A percentile compares a stretch with the other conserved stretches of the same genome.
phyloP scores from a whole-genome alignment of 2,329 filamentous ascomycete species.

The Claviceps sp. region DNA sequence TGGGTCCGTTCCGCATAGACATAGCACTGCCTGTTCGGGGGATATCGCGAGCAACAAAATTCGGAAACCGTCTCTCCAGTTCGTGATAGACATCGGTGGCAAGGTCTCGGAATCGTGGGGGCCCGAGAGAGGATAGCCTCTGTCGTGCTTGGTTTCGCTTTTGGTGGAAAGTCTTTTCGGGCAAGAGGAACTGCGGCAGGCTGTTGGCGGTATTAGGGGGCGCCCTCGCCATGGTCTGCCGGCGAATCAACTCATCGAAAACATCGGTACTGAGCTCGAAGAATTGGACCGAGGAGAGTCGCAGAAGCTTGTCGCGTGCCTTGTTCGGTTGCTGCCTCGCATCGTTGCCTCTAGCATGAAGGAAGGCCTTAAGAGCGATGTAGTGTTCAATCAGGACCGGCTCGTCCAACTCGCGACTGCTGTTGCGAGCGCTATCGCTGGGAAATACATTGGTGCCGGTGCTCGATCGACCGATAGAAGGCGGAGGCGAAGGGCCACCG shows the following conservation, averaged over 20 bases:
- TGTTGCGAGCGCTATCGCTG: conserved; percentile 50
- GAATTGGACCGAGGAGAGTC: conserved; percentile 84
- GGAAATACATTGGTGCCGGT: conserved; percentile 61
- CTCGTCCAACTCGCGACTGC: conserved; percentile 47
- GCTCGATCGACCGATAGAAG: conserved; percentile 76
- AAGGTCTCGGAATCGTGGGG: conserved; percentile 77
- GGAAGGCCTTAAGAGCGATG: conserved; percentile 60
- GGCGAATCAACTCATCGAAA: conserved; percentile 82
- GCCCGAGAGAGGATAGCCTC: conserved; percentile 79
- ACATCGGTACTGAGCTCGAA: conserved; percentile 97
- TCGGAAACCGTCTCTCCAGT: conserved; percentile 77
- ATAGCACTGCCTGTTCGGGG: conserved; percentile 57
- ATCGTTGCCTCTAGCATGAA: conserved; percentile 66
- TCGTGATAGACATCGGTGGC: conserved; percentile 96
- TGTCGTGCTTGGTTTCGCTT: conserved; percentile 97
- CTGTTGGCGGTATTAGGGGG: conserved; percentile 36
- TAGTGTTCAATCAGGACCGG: conserved; percentile 67
- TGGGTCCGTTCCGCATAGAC: conserved; percentile 42
- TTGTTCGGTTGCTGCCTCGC: conserved; percentile 66
- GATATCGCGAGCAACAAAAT: conserved; percentile 58
- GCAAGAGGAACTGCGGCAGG: conserved; percentile 62
- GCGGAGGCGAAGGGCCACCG: conserved; percentile 68
- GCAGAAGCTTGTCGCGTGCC: conserved; percentile 85
- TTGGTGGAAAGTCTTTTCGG: conserved; percentile 84
- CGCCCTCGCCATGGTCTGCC: conserved; percentile 54